These are phyloP conservation scores for Phytophthora lateralis DNA, from an alignment of 352 stramenopile species.

Conservation along the genomic window DNA sequence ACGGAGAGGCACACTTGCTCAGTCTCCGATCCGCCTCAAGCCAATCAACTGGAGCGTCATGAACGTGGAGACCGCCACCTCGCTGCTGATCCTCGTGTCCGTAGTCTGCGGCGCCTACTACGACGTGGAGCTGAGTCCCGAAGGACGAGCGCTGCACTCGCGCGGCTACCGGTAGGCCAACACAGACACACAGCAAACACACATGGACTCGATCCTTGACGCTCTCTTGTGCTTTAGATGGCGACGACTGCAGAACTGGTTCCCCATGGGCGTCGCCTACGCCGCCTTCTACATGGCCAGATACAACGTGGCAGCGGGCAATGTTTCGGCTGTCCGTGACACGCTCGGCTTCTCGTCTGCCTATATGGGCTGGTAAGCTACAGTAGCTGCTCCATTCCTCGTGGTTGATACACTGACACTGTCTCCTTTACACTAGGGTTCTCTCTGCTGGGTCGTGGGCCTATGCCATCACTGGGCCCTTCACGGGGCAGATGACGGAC, in stretches of 20 bases:
- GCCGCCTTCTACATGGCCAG: conserved; percentile 82
- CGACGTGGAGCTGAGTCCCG: conserved; percentile 55
- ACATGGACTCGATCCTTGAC: neutral
- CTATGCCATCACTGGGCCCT: conserved; percentile 57
- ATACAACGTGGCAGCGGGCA: conserved; percentile 75
- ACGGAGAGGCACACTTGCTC: neutral
- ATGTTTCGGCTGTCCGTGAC: conserved; percentile 54
- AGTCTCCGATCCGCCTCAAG: conserved; percentile 10
- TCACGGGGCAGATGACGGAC: conserved; percentile 68
- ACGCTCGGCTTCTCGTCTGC: conserved; percentile 52
- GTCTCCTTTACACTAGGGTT: conserved; percentile 26
- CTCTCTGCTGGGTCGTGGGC: conserved; percentile 65
- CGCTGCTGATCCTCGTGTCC: conserved; percentile 53
- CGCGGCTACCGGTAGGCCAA: conserved; percentile 65
- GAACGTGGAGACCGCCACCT: conserved; percentile 48
- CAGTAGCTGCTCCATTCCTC: neutral
- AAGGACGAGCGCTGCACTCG: conserved; percentile 49
- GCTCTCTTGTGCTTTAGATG: conserved; percentile 31
- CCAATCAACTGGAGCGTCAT: conserved; percentile 20
- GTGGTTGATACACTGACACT: neutral
- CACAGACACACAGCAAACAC: too few relatives aligned
- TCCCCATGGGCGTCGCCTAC: conserved; percentile 77
- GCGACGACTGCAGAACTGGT: conserved; percentile 75
- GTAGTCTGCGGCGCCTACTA: conserved; percentile 54
- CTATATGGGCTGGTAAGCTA: conserved; percentile 64